A percentile compares a stretch with the other conserved stretches of the same genome.
Evolutionary conservation across 2,329 filamentous ascomycete species (phyloP).

Genomic region (Ophiostoma himal-ulmi): DNA sequence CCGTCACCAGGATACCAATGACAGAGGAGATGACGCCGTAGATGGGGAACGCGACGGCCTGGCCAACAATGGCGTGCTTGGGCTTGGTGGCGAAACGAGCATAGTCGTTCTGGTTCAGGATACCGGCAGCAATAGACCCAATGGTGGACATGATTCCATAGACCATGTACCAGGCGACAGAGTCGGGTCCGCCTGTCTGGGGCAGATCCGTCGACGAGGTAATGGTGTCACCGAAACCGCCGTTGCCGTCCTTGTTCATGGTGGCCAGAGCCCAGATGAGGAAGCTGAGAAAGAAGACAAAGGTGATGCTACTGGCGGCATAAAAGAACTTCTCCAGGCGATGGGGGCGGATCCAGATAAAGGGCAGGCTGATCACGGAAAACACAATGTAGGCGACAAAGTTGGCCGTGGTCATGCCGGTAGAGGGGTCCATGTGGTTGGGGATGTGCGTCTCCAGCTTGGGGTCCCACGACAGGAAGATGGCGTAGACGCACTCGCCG

Average conservation of each 20-base stretch:
- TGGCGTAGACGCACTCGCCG: constrained; percentile 12
- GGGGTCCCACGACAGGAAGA: constrained; percentile 2
- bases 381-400: constrained; percentile 14
- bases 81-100: constrained; percentile 4
- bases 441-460: not conserved
- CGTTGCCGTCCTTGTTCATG: constrained; percentile 8
- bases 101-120: constrained; percentile 14
- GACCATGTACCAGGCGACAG: constrained; percentile 10
- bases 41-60: constrained; percentile 12
- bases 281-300: constrained; percentile 8
- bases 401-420: constrained; percentile 12
- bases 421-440: constrained; percentile 5
- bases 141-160: constrained; percentile 7
- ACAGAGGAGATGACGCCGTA: constrained; percentile 5
- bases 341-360: constrained; percentile 12
- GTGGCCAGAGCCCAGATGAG: constrained; percentile 8
- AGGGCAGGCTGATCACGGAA: constrained; percentile 10
- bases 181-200: not conserved
- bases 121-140: constrained; percentile 6
- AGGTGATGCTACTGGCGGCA: constrained; percentile 6
- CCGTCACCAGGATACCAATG: constrained; percentile 6
- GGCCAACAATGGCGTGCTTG: not conserved
- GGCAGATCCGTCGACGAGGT: not conserved
- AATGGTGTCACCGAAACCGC: constrained; percentile 7
- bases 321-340: constrained; percentile 4